A percentile compares a stretch with the other conserved stretches of the same genome.
These are phyloP conservation scores for Fusarium bulbicola DNA, from an alignment of 2,329 filamentous ascomycete genomes.

Conservation along the genomic window DNA sequence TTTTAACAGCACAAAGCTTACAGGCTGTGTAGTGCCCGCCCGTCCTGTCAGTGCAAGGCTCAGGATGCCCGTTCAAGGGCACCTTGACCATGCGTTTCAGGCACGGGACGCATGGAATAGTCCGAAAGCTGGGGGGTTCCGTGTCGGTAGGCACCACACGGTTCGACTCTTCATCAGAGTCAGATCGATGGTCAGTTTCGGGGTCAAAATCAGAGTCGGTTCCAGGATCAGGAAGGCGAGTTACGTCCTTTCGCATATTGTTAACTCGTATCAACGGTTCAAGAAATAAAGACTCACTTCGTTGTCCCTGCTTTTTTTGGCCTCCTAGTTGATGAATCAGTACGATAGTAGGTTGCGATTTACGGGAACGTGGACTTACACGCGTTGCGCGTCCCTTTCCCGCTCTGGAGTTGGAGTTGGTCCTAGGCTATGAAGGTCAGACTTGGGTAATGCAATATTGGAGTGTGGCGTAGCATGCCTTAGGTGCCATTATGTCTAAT, in stretches of 20 bases:
- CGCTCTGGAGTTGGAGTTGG: background rate
- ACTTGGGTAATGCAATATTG: background rate
- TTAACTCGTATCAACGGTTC: no score
- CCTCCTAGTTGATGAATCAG: no score
- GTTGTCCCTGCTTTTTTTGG: no score
- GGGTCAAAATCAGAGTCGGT: background rate
- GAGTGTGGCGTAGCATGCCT: background rate
- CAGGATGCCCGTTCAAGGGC: background rate
- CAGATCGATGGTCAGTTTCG: no score
- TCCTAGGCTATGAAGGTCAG: background rate
- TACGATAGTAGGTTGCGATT: background rate
- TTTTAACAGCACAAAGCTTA: no score
- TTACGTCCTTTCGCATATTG: no score
- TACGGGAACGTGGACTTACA: background rate
- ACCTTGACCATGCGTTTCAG: background rate
- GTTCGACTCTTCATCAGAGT: background rate
- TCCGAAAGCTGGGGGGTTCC: background rate
- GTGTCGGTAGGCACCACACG: background rate
- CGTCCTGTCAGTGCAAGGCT: background rate
- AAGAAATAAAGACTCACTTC: no score
- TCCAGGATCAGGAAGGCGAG: background rate
- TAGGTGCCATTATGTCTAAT: background rate
- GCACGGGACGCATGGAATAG: background rate
- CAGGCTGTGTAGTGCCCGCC: no score
- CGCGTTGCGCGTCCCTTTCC: background rate